phyloP scores from a whole-genome alignment of 129 eudicot genomes.

The Lactuca saligna region DNA sequence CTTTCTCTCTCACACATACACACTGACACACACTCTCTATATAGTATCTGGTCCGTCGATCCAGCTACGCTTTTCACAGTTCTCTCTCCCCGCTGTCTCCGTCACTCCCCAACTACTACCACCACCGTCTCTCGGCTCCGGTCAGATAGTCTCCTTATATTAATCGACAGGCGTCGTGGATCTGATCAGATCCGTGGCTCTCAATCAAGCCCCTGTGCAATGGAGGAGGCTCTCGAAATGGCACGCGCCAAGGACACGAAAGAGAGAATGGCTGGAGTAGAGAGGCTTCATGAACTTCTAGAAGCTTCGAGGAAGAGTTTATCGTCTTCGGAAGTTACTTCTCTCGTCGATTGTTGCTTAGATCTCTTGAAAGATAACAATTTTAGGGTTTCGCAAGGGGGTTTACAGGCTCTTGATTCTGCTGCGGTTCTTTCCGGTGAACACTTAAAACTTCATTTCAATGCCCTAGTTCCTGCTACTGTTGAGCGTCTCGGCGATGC shows the following conservation, averaged over 20 bases:
- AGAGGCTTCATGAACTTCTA: constrained; percentile 78
- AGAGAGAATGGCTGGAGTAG: constrained; percentile 93
- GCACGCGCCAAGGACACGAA: constrained; percentile 86
- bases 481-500: constrained; percentile 83
- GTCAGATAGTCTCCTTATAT: constrained; percentile 3
- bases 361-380: constrained; percentile 90
- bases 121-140: constrained; percentile 28
- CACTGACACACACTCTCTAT: constrained; percentile 4
- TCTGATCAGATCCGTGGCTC: constrained; percentile 42
- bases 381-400: constrained; percentile 90
- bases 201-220: constrained; percentile 26
- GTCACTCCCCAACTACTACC: constrained; percentile 29
- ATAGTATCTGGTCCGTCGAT: constrained; percentile 33
- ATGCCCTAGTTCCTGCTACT: constrained; percentile 79
- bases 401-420: constrained; percentile 72
- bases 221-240: constrained; percentile 93
- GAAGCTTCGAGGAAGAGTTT: constrained; percentile 76
- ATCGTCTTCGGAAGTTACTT: constrained; percentile 69
- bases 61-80: constrained; percentile 28
- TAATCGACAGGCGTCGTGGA: constrained; percentile 17
- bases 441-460: constrained; percentile 76
- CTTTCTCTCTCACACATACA: constrained; percentile 22
- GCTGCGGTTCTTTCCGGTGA: constrained; percentile 92
- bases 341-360: constrained; percentile 70
- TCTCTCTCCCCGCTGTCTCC: constrained; percentile 31